Percentiles rank a stretch among this genome's conserved stretches.
Conservation (phyloP, 495 filamentous ascomycete species). For the Rhypophila decipiens region DNA sequence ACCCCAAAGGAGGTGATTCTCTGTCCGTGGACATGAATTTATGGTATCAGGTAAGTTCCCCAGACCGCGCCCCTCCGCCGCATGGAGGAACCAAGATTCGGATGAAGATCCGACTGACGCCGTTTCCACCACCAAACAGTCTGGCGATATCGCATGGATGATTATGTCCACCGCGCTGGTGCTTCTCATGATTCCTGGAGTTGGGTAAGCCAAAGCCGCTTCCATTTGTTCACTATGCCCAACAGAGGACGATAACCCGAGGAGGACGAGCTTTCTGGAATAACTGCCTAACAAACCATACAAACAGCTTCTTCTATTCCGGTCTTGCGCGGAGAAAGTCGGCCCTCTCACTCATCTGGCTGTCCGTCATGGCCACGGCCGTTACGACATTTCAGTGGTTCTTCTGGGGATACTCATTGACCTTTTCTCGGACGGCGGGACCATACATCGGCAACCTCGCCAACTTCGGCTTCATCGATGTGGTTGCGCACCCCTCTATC, state of each 20-base stretch:
- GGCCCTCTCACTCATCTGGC: slow-evolving; percentile 88
- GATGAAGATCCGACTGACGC: not conserved
- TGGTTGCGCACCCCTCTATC: slow-evolving; percentile 70
- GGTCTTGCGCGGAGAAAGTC: slow-evolving; percentile 91
- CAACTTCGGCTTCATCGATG: slow-evolving; percentile 80
- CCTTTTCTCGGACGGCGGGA: slow-evolving; percentile 83
- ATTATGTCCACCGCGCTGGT: slow-evolving; percentile 82
- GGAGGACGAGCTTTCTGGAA: too few species aligned
- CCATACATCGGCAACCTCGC: slow-evolving; percentile 74
- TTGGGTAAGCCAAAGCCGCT: slow-evolving; percentile 46
- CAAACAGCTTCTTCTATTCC: slow-evolving; percentile 85
- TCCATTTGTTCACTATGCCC: slow-evolving; percentile 5
- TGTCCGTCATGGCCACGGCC: slow-evolving; percentile 85
- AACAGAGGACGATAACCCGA: too few species aligned
- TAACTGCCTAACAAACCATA: too few species aligned
- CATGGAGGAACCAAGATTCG: not conserved
- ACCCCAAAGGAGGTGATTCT: slow-evolving; percentile 64
- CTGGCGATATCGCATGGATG: slow-evolving; percentile 87
- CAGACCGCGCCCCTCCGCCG: not conserved
- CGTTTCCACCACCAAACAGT: slow-evolving; percentile 35
- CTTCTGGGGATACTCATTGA: slow-evolving; percentile 94
- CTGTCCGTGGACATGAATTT: slow-evolving; percentile 68
- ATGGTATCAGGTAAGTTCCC: slow-evolving; percentile 64
- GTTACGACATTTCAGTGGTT: slow-evolving; percentile 96
- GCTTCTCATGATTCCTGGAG: slow-evolving; percentile 94